Percentiles rank a stretch among this genome's conserved stretches.
Conservation (phyloP, 148 eudicot genomes). For the Cornus kousa region DNA sequence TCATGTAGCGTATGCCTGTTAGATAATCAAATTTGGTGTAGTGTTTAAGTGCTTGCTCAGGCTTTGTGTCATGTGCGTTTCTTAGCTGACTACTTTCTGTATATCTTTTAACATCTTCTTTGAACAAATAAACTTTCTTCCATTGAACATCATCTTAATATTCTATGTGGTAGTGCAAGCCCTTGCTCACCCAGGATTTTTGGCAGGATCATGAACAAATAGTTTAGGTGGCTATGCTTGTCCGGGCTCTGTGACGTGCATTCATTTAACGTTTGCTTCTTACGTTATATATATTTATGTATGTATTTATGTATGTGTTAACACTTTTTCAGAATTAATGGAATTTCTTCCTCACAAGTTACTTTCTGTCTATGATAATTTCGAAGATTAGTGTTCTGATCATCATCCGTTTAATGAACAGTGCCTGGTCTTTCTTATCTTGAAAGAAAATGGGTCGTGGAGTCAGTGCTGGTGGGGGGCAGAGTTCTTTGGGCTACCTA, state of each 20-base stretch:
- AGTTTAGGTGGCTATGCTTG: background rate
- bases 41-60: no score
- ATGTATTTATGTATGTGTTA: no score
- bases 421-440: background rate
- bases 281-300: no score
- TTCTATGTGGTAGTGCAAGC: no score
- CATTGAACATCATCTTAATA: no score
- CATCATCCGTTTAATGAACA: background rate
- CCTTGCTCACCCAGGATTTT: no score
- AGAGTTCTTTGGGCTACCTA: slow-evolving; percentile 40
- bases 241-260: background rate
- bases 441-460: slow-evolving; percentile 34
- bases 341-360: background rate
- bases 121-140: no score
- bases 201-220: no score
- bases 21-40: background rate
- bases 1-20: background rate
- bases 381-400: background rate
- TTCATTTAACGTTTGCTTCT: background rate
- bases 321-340: background rate
- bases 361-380: background rate
- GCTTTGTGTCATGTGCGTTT: no score
- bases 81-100: no score
- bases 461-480: slow-evolving; percentile 41
- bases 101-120: no score